Evolutionary conservation across 2,329 filamentous ascomycete genomes (phyloP), one percentile per base, ranked within the genome.

Genomic region (Phyllosticta paracitricarpa): DNA sequence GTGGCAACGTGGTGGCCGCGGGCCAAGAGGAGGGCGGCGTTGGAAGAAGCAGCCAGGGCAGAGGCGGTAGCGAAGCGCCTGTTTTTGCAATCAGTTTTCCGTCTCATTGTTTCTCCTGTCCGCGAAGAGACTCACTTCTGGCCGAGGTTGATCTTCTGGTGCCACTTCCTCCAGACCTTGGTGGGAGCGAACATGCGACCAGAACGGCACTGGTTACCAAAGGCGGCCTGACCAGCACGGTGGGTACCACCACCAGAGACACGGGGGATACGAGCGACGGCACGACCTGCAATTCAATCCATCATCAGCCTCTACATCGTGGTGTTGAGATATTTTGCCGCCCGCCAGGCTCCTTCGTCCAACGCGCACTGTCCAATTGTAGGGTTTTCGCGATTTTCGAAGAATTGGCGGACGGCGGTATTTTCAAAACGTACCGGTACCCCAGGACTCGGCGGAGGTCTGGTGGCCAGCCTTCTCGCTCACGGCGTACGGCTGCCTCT

Each of bases 381-480:
- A 28, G 24, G 52, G 40, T 57, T 62, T 59, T 63, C 61, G 60
- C 54, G 53, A 55, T 63, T 63, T 65, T 65, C 61, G 74, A 67
- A 63, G 48, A 48, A 12, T 53, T 54, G 53, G 40, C 59, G 30
- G 17, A n/a, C n/a, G 4, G 40, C 40, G 40, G 5, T 65, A 54
- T 61, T 14, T 48, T 12, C 63, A 70, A 6, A 30, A 88, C 89
- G 81, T 79, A 95, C 91, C 93, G 83, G 93, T 97, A 88, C 93
- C 93, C 94, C 94, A 99, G 71, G 95, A 99, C 86, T 99, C 94
- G 78, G 94, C 94, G 81, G 91, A 96, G 78, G 94, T 99, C 85
- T 99, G 94, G 84, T 99, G 94, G 84, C 94, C 94, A 77, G 94
- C 94, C 89, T 99, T 99, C 89, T 97, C 93, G 88, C 91, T 96